phyloP scores from a whole-genome alignment of 2,329 filamentous ascomycete species.

The Botrytis paeoniae region DNA sequence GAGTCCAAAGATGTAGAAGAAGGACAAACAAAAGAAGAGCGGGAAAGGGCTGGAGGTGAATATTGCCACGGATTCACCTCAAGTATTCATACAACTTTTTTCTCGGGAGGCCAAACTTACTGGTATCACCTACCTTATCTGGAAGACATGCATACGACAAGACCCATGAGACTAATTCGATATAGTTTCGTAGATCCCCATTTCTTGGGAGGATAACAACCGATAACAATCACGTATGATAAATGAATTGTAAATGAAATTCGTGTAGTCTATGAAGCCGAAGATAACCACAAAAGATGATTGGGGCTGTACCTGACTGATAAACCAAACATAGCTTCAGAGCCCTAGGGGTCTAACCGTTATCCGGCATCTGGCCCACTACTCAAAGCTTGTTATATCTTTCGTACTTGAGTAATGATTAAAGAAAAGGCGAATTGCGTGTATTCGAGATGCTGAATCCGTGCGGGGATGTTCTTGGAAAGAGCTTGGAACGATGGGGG shows the following conservation, averaged over 20 bases:
- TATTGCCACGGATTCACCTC: neutral
- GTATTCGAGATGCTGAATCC: neutral
- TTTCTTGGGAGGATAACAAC: neutral
- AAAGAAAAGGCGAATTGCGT: neutral
- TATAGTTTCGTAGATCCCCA: conserved; percentile 2
- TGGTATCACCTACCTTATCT: conserved; percentile 19
- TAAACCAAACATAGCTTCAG: neutral
- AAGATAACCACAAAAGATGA: conserved; percentile 13
- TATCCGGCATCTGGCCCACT: neutral
- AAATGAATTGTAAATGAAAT: neutral
- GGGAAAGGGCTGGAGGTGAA: neutral
- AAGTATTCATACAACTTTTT: conserved; percentile 4
- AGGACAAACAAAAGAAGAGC: neutral
- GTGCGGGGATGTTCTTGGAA: neutral
- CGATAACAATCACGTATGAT: conserved; percentile 4
- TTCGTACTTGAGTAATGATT: neutral
- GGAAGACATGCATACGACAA: conserved; percentile 9
- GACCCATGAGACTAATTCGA: neutral
- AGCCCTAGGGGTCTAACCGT: neutral
- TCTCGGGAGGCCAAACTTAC: neutral
- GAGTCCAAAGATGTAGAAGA: neutral
- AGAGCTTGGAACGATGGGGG: neutral
- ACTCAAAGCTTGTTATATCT: neutral
- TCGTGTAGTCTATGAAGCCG: neutral
- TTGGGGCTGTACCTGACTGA: conserved; percentile 10